Conservation (phyloP, 305 asterid species). For the Stenogyne calaminthoides region DNA sequence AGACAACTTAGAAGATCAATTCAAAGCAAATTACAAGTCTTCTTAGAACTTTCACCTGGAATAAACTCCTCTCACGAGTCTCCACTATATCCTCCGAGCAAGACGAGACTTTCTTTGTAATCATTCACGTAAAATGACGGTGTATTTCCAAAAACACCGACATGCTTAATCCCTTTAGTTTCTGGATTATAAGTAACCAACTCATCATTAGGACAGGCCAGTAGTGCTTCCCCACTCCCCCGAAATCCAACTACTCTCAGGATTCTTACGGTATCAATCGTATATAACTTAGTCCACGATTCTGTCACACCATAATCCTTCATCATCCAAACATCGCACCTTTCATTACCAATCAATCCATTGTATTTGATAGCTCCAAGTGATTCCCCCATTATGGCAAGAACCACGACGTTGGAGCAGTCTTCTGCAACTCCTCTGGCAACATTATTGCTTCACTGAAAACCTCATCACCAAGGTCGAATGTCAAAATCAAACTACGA, state of each 20-base stretch:
- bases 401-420: slow-evolving; percentile 18
- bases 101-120: not conserved
- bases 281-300: no score
- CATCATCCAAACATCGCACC: slow-evolving; percentile 68
- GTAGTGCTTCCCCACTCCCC: slow-evolving; percentile 45
- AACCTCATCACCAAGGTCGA: slow-evolving; percentile 44
- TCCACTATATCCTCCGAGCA: no score
- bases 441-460: slow-evolving; percentile 43
- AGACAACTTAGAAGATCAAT: not conserved
- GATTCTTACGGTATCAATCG: slow-evolving; percentile 36
- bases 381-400: no score
- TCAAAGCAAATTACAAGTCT: no score
- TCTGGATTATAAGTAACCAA: no score
- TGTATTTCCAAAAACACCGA: no score
- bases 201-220: slow-evolving; percentile 29
- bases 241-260: slow-evolving; percentile 44
- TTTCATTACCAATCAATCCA: no score
- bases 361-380: no score
- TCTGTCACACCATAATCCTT: slow-evolving; percentile 48
- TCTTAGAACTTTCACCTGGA: no score
- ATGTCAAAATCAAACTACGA: slow-evolving; percentile 41
- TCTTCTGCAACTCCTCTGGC: slow-evolving; percentile 42
- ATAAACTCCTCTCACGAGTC: not conserved
- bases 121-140: slow-evolving; percentile 16
- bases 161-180: no score